Conservation (phyloP, 2,329 filamentous ascomycete genomes). For the Cladosporium colombiae region DNA sequence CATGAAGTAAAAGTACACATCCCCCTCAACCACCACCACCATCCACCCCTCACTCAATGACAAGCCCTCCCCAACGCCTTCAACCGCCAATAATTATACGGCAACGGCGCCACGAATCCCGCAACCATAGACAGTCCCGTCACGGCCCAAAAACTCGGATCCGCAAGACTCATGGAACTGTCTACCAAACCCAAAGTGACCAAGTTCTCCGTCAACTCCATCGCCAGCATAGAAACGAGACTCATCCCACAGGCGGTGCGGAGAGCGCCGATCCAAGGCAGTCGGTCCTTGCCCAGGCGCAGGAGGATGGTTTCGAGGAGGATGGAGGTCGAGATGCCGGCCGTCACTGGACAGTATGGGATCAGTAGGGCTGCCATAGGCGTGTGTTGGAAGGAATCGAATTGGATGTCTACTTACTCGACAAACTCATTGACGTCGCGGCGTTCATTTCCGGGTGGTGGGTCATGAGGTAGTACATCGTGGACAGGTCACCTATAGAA, state of each 20-base stretch:
- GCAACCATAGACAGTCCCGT: slow-evolving; percentile 8
- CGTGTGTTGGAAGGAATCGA: background rate
- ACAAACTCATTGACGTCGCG: slow-evolving; percentile 7
- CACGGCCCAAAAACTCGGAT: slow-evolving; percentile 2
- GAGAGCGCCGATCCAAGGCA: background rate
- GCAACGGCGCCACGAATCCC: slow-evolving; percentile 10
- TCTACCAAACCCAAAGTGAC: slow-evolving; percentile 4
- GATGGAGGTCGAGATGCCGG: slow-evolving; percentile 11
- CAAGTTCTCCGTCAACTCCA: slow-evolving; percentile 13
- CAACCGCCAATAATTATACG: slow-evolving; percentile 17
- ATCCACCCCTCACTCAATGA: background rate
- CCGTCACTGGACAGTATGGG: background rate
- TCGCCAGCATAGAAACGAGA: slow-evolving; percentile 14
- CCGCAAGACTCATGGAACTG: background rate
- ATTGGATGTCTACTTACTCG: background rate
- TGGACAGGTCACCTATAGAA: slow-evolving; percentile 8
- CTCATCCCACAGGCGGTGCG: slow-evolving; percentile 14
- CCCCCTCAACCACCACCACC: background rate
- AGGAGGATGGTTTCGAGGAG: slow-evolving; percentile 10
- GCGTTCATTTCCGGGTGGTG: slow-evolving; percentile 7
- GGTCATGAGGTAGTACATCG: slow-evolving; percentile 15
- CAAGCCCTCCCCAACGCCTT: slow-evolving; percentile 11
- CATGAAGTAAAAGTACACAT: background rate
- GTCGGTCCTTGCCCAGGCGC: slow-evolving; percentile 3
- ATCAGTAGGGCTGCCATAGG: background rate